Conservation (phyloP, 768 basidiomycete genomes). For the Lactarius tabidus region DNA sequence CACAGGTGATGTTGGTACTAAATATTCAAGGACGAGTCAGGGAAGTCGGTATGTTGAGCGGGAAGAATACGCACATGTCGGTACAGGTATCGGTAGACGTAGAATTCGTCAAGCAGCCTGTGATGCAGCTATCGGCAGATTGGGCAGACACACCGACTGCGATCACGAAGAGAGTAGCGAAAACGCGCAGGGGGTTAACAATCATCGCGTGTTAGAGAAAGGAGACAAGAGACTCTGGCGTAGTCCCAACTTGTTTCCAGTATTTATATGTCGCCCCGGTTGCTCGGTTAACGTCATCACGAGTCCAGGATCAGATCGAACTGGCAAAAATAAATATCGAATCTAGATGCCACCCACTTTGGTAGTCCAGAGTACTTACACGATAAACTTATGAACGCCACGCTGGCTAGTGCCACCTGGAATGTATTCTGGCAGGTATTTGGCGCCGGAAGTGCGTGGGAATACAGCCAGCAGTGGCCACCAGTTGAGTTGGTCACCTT, state of each 20-base stretch:
- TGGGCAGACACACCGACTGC: constrained; percentile 12
- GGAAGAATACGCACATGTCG: neutral
- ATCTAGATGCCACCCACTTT: too few relatives aligned
- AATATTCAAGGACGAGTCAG: neutral
- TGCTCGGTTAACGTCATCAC: too few relatives aligned
- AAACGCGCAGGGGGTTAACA: neutral
- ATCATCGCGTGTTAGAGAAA: neutral
- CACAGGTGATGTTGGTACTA: constrained; percentile 40
- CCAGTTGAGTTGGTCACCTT: too few relatives aligned
- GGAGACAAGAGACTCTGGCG: neutral
- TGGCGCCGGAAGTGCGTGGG: too few relatives aligned
- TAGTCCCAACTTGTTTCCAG: neutral
- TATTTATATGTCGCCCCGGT: neutral
- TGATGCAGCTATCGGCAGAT: neutral
- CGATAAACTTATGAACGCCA: too few relatives aligned
- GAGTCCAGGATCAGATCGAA: too few relatives aligned
- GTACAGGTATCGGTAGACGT: neutral
- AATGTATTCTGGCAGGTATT: too few relatives aligned
- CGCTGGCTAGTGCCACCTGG: too few relatives aligned
- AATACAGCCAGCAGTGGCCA: too few relatives aligned
- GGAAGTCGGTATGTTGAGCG: neutral
- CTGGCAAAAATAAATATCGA: too few relatives aligned
- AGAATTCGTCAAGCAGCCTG: neutral
- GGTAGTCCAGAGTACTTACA: too few relatives aligned
- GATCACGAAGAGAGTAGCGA: neutral